A percentile compares a stretch with the other conserved stretches of the same genome.
Evolutionary conservation across 768 basidiomycete species (phyloP).

Genomic region (Macrolepiota dolichaula): DNA sequence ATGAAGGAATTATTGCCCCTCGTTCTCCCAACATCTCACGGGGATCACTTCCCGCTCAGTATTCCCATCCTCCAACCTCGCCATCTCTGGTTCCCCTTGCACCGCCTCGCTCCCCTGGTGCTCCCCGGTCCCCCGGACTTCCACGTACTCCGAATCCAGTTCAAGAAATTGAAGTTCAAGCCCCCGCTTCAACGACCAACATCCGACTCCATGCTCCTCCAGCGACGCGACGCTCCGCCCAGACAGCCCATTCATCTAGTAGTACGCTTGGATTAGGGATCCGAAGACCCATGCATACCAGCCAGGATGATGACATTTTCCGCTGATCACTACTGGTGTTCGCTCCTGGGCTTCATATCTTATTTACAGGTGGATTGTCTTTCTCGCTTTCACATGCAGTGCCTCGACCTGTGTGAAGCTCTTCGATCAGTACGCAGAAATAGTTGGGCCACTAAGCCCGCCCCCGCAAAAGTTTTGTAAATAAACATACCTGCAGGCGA

Average conservation of each 20-base stretch:
- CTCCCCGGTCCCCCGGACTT: slow-evolving; percentile 15
- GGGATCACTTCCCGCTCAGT: slow-evolving; percentile 26
- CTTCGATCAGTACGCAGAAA: too few species aligned
- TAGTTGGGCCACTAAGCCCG: too few species aligned
- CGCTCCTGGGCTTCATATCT: neutral
- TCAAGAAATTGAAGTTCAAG: slow-evolving; percentile 31
- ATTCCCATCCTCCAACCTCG: slow-evolving; percentile 23
- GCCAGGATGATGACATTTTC: slow-evolving; percentile 15
- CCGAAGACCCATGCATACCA: slow-evolving; percentile 14
- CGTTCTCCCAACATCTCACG: slow-evolving; percentile 41
- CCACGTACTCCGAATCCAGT: slow-evolving; percentile 36
- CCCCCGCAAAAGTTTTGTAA: too few species aligned
- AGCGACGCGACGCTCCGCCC: slow-evolving; percentile 1
- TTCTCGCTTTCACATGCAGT: neutral
- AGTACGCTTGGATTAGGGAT: slow-evolving; percentile 24
- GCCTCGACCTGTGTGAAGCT: neutral
- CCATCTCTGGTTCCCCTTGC: slow-evolving; percentile 24
- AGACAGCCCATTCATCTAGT: slow-evolving; percentile 22
- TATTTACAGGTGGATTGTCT: neutral
- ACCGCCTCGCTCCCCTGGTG: slow-evolving; percentile 37
- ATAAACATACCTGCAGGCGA: too few species aligned
- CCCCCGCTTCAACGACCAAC: slow-evolving; percentile 19
- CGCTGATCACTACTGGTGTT: neutral
- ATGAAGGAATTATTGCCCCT: slow-evolving; percentile 73
- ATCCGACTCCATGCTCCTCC: slow-evolving; percentile 39